Conservation (phyloP, 2,329 filamentous ascomycete genomes). For the Lachnellula occidentalis region DNA sequence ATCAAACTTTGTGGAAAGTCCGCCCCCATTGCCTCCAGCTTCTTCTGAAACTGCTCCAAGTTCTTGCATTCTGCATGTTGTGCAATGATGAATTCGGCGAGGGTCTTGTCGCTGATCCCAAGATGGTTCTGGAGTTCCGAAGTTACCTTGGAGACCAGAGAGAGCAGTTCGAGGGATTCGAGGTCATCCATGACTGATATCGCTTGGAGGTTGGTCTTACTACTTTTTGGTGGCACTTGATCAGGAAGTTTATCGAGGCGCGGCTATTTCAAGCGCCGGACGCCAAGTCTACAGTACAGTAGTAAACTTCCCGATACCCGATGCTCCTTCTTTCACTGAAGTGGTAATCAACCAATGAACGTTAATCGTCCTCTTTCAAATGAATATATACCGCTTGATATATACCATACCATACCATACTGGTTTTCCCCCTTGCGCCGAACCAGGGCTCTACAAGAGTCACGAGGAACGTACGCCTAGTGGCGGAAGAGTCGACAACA, state of each 20-base stretch:
- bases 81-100: conserved; percentile 93
- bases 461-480: no score
- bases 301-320: neutral
- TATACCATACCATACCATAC: no score
- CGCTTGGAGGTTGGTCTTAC: neutral
- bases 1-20: conserved; percentile 81
- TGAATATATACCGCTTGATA: no score
- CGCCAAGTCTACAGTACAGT: neutral
- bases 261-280: neutral
- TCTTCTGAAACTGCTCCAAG: conserved; percentile 68
- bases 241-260: neutral
- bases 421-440: no score
- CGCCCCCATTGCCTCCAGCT: conserved; percentile 69
- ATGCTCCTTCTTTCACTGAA: no score
- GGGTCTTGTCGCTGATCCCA: conserved; percentile 85
- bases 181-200: conserved; percentile 52
- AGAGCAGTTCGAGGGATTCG: conserved; percentile 83
- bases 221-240: neutral
- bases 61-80: conserved; percentile 72
- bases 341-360: no score
- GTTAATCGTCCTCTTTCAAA: no score
- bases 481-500: no score
- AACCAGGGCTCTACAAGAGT: no score
- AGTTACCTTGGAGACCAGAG: conserved; percentile 89
- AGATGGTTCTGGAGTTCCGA: conserved; percentile 93